These are phyloP conservation scores for Apiospora hydei DNA, from an alignment of 2,329 filamentous ascomycete genomes.

Conservation along the genomic window DNA sequence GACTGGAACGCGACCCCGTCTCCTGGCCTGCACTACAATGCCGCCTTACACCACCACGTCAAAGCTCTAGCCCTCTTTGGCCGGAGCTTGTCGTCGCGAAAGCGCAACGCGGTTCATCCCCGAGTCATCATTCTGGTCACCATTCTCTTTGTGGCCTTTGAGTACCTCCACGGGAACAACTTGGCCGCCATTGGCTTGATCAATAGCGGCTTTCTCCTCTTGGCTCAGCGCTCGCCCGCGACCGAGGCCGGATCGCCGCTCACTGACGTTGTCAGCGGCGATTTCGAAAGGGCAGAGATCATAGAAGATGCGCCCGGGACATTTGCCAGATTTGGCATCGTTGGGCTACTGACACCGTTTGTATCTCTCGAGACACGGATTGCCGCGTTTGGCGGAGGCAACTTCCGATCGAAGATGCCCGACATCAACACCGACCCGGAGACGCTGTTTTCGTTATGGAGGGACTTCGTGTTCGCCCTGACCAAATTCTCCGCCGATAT, in stretches of 20 bases:
- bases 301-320: slow-evolving; percentile 5
- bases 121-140: not conserved
- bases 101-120: not conserved
- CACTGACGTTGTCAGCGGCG: not conserved
- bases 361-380: not conserved
- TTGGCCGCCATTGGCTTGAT: not conserved
- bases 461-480: not conserved
- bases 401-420: not conserved
- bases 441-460: not conserved
- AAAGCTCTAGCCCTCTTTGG: slow-evolving; percentile 1
- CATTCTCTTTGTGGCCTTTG: not conserved
- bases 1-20: not conserved
- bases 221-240: not conserved
- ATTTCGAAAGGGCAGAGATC: not conserved
- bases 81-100: not conserved
- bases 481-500: not conserved
- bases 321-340: not conserved
- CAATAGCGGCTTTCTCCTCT: not conserved
- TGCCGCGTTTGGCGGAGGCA: not conserved
- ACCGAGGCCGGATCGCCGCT: not conserved
- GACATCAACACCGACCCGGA: not conserved
- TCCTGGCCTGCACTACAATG: not conserved
- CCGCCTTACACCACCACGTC: slow-evolving; percentile 7
- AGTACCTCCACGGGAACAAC: slow-evolving; percentile 14
- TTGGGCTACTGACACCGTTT: not conserved